Conservation (phyloP, 2,329 filamentous ascomycete species). For the Botrytis hyacinthi region DNA sequence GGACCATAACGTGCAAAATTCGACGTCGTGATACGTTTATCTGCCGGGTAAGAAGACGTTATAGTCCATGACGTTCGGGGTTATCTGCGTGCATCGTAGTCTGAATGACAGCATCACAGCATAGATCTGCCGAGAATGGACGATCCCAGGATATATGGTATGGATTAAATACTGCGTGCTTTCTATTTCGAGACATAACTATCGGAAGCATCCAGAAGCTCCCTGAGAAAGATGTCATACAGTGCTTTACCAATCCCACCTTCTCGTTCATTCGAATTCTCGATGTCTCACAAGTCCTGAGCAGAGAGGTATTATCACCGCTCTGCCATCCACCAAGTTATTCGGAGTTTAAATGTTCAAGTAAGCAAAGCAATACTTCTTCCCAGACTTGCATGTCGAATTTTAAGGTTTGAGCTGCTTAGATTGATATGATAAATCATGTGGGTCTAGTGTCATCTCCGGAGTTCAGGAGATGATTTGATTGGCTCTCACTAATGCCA, state of each 20-base stretch:
- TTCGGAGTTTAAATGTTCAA: background rate
- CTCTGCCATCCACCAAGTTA: background rate
- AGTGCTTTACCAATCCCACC: background rate
- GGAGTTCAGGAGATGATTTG: background rate
- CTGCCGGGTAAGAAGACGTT: no score
- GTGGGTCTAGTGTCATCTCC: background rate
- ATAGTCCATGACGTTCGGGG: background rate
- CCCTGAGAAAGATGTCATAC: background rate
- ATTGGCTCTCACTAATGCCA: background rate
- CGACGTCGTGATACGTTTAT: background rate
- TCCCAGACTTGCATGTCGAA: background rate
- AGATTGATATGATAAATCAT: conserved; percentile 4
- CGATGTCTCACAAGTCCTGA: background rate
- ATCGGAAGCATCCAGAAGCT: background rate
- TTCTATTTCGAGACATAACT: background rate
- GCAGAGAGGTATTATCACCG: background rate
- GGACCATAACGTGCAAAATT: background rate
- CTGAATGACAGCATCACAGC: background rate
- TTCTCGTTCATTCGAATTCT: background rate
- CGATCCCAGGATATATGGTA: background rate
- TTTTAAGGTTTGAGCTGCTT: background rate
- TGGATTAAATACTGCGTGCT: background rate
- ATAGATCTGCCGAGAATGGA: background rate
- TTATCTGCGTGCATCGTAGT: background rate
- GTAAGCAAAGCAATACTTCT: no score